These are phyloP conservation scores for Colletotrichum shisoi DNA, from an alignment of 2,329 filamentous ascomycete genomes.

Conservation along the genomic window DNA sequence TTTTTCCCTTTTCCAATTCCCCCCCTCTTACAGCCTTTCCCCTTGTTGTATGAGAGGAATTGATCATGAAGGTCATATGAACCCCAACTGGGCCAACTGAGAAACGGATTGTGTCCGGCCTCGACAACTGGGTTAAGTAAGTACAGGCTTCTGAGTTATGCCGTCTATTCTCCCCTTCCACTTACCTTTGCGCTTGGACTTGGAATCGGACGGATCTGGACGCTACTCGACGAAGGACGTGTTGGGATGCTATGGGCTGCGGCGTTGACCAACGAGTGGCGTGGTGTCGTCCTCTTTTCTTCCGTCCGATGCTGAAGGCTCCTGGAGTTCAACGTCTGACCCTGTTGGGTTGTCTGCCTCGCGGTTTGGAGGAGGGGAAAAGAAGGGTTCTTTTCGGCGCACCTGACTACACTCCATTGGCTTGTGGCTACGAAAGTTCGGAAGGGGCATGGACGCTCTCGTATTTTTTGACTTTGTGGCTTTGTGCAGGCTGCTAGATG, in stretches of 20 bases:
- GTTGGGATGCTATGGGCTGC: background rate
- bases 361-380: background rate
- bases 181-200: background rate
- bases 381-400: background rate
- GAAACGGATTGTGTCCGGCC: background rate
- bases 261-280: background rate
- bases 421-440: background rate
- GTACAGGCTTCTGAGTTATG: background rate
- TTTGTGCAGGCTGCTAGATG: background rate
- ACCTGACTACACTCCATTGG: background rate
- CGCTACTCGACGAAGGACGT: background rate
- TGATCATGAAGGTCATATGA: background rate
- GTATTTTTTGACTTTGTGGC: background rate
- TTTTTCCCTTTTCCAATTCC: background rate
- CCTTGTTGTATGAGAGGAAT: background rate
- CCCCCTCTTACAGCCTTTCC: background rate
- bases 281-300: background rate
- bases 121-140: too few species aligned
- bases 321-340: background rate
- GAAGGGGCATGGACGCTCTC: background rate
- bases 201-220: background rate
- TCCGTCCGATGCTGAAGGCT: background rate
- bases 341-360: background rate
- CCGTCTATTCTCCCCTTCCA: background rate
- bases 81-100: background rate